These are phyloP conservation scores for Suillus ampliporus DNA, from an alignment of 768 basidiomycete species.

Conservation along the genomic window DNA sequence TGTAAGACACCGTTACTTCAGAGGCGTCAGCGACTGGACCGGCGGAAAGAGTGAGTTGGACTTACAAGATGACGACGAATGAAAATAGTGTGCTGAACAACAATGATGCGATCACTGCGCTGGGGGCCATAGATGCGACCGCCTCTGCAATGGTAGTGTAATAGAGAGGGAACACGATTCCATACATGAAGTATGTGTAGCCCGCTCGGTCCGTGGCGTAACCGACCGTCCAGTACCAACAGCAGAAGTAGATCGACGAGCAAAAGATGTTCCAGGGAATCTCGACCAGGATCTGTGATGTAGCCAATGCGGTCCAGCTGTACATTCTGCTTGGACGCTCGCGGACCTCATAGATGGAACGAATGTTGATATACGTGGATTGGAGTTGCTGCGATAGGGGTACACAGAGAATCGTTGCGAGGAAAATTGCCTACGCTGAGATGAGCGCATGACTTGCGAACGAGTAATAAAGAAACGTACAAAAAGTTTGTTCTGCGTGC, in stretches of 20 bases:
- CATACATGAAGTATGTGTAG: slow-evolving; percentile 45
- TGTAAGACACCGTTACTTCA: slow-evolving; percentile 54
- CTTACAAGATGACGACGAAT: slow-evolving; percentile 51
- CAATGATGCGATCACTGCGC: slow-evolving; percentile 45
- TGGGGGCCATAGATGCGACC: slow-evolving; percentile 49
- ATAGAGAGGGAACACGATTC: slow-evolving; percentile 49
- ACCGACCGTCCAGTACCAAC: slow-evolving; percentile 57
- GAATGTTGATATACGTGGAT: slow-evolving; percentile 58
- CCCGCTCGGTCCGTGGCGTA: slow-evolving; percentile 43
- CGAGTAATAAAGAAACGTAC: slow-evolving; percentile 25
- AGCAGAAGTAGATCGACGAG: slow-evolving; percentile 48
- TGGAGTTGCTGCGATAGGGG: slow-evolving; percentile 65
- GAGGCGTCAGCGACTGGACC: neutral
- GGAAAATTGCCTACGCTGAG: slow-evolving; percentile 50
- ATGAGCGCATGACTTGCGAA: neutral
- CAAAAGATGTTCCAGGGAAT: slow-evolving; percentile 49
- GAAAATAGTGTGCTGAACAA: slow-evolving; percentile 45
- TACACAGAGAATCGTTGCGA: slow-evolving; percentile 48
- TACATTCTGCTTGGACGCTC: slow-evolving; percentile 70
- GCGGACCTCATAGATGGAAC: slow-evolving; percentile 64
- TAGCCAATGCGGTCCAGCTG: slow-evolving; percentile 62
- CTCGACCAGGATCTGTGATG: slow-evolving; percentile 55
- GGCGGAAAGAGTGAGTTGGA: neutral
- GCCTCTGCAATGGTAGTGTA: slow-evolving; percentile 48
- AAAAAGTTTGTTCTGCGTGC: slow-evolving; percentile 50